Conservation (phyloP, 176 grass and related monocot species). For the Ananas comosus region DNA sequence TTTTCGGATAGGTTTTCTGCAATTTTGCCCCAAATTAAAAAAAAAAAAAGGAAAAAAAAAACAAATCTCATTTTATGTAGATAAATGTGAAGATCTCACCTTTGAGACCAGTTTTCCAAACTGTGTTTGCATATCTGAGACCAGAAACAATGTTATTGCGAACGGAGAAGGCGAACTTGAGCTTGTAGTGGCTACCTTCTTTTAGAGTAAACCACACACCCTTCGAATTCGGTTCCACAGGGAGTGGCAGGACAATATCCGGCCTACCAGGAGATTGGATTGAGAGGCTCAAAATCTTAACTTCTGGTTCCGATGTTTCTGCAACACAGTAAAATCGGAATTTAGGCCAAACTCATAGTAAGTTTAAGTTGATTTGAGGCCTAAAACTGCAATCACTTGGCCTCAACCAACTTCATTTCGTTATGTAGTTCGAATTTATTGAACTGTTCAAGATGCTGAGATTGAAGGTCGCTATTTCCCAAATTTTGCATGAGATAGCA, state of each 20-base stretch:
- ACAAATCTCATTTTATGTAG: not conserved
- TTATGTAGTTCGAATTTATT: no score
- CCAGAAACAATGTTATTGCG: slow-evolving; percentile 93
- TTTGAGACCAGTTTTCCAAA: slow-evolving; percentile 91
- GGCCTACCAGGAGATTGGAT: slow-evolving; percentile 58
- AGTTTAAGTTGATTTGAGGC: not conserved
- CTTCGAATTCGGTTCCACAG: slow-evolving; percentile 57
- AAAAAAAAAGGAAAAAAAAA: not conserved
- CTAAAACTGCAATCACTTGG: not conserved
- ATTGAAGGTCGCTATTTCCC: not conserved
- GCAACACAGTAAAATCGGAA: not conserved
- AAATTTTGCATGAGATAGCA: not conserved
- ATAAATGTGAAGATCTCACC: slow-evolving; percentile 23
- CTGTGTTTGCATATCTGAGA: slow-evolving; percentile 84
- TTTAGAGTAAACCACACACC: slow-evolving; percentile 87
- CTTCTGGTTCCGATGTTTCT: slow-evolving; percentile 79
- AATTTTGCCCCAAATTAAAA: no score
- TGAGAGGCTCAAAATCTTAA: slow-evolving; percentile 83
- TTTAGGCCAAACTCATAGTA: not conserved
- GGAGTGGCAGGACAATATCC: slow-evolving; percentile 68
- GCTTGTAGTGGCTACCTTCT: slow-evolving; percentile 73
- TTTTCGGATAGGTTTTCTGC: no score
- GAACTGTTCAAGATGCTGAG: not conserved
- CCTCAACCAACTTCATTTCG: not conserved
- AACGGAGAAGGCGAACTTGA: slow-evolving; percentile 95